Evolutionary conservation across 345 rosid genomes (phyloP), one percentile per base, ranked within the genome.

Genomic region (Murraya paniculata): DNA sequence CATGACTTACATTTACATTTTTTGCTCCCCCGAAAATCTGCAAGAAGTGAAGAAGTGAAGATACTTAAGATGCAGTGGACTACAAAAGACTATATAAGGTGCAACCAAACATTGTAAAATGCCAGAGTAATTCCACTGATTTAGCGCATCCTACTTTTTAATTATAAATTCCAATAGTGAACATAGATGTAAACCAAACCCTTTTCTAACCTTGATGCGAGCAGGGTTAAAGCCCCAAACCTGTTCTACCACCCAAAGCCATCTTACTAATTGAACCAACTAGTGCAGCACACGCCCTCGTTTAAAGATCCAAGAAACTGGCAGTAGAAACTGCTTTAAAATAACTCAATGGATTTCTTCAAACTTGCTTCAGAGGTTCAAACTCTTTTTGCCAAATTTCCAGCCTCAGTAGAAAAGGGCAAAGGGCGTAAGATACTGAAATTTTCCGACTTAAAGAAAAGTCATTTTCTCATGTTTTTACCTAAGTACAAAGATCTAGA

Each of bases 1-100:
- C 38, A 85, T 97, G 99, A 81, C 98, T 97, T 45, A 97, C 94
- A 74, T 94, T 97, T 55, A 97, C 99, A 65, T 89, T 90, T 22
- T 75, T 91, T 36, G 97, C 81, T 30, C 98, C 98, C 5, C 91
- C 97, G 86, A 97, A 97, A 78, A 94, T 97, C 99, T 97, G 90
- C 71, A 75, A 65, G 48, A 72, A 68, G n/a, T 30, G 75, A 74
- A 79, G 70, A 16, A 56, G 56, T 21, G 41, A 64, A 39, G 58
- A 33, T 28, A 48, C 59, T 28, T 62, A 25, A 33, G 14, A 64
- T 14, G 53, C 28, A 30, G 31, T 55, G 19, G 55, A 35, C 30
- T n/a, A 57, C n/a, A 24, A 58, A 39, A 35, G 31, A 38, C 22
- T 58, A 74, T 18, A 31, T 28, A 30, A 21, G 6, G 1, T 45